Evolutionary conservation across 1,139 yeast species (phyloP).

Genomic region (Suhomyces terraborum): DNA sequence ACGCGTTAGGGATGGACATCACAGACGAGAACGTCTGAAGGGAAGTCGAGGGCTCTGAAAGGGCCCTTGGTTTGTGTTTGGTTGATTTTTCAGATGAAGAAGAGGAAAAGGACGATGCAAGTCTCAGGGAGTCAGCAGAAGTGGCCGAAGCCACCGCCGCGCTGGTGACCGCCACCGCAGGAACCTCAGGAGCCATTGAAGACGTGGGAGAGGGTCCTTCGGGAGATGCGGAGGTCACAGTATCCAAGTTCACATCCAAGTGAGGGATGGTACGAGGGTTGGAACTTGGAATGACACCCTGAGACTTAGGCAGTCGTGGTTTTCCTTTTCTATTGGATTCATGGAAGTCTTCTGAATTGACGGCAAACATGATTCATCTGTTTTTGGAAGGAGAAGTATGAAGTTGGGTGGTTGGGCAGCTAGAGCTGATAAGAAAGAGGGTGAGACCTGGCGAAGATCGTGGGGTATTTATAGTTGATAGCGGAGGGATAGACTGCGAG

Average conservation of each 20-base stretch:
- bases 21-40: conserved; percentile 10
- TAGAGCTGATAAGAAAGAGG: not conserved
- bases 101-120: conserved; percentile 8
- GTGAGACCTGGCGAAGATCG: no score
- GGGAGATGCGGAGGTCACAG: conserved; percentile 6
- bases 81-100: conserved; percentile 2
- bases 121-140: conserved; percentile 19
- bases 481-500: not conserved
- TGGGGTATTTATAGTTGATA: conserved; percentile 2
- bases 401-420: not conserved
- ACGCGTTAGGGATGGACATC: conserved; percentile 23
- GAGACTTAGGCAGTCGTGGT: conserved; percentile 50
- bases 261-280: conserved; percentile 9
- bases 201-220: no score
- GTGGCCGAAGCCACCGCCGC: conserved; percentile 1
- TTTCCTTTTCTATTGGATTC: conserved; percentile 36
- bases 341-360: conserved; percentile 40
- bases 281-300: conserved; percentile 26
- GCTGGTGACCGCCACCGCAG: not conserved
- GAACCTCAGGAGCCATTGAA: not conserved
- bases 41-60: conserved; percentile 11
- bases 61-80: conserved; percentile 8
- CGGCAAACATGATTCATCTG: conserved; percentile 26
- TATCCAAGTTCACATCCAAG: conserved; percentile 3
- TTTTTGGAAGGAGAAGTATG: not conserved